Conservation (phyloP, 805 yeast species). For the Candida adriatica region DNA sequence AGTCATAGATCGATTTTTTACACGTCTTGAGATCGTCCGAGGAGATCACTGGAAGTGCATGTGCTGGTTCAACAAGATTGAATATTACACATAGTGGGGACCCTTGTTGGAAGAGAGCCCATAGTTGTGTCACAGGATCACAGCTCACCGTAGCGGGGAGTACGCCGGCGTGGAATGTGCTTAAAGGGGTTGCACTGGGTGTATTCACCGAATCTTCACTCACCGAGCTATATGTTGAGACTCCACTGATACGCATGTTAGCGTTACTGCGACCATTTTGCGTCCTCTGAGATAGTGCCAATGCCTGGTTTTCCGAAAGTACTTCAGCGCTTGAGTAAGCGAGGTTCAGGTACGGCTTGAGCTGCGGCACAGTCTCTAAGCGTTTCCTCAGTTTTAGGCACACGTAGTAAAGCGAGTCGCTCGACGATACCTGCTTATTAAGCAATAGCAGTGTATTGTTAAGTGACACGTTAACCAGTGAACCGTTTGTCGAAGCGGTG, state of each 20-base stretch:
- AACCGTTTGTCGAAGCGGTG: constrained; percentile 7
- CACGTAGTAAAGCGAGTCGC: constrained; percentile 65
- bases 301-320: constrained; percentile 67
- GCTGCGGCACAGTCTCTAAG: constrained; percentile 53
- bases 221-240: constrained; percentile 27
- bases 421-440: constrained; percentile 55
- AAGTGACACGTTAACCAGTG: constrained; percentile 10
- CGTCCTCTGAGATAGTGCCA: constrained; percentile 32
- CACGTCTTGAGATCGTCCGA: constrained; percentile 80
- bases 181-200: constrained; percentile 24
- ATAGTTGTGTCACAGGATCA: constrained; percentile 89
- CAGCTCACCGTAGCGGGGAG: constrained; percentile 66
- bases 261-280: constrained; percentile 3
- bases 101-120: constrained; percentile 87
- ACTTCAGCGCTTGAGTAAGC: constrained; percentile 65
- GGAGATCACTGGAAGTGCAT: constrained; percentile 54
- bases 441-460: constrained; percentile 36
- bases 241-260: constrained; percentile 26
- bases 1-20: constrained; percentile 85
- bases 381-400: constrained; percentile 50
- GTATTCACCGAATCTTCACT: constrained; percentile 27
- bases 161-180: constrained; percentile 71
- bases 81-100: constrained; percentile 83
- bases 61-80: constrained; percentile 58
- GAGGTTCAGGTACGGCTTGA: constrained; percentile 58